Conservation (phyloP, 768 basidiomycete species). For the Pholiota microspora region DNA sequence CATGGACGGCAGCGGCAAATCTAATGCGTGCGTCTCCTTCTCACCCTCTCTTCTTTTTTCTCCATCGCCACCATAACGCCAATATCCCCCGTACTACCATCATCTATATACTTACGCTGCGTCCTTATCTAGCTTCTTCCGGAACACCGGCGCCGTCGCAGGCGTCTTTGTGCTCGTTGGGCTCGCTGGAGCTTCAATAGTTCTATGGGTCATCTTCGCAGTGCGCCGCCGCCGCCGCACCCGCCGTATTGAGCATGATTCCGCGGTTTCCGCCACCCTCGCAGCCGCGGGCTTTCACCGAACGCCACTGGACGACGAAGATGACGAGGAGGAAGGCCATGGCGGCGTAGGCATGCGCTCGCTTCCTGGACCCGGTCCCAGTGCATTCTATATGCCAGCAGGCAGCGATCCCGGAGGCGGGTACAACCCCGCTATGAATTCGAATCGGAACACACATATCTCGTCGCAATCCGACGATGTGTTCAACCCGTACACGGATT, state of each 20-base stretch:
- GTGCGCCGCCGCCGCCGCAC: slow-evolving; percentile 63
- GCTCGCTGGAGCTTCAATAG: slow-evolving; percentile 66
- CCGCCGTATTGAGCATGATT: slow-evolving; percentile 63
- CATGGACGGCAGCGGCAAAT: slow-evolving; percentile 36
- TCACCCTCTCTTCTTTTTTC: no score
- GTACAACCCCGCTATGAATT: slow-evolving; percentile 29
- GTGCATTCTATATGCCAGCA: slow-evolving; percentile 39
- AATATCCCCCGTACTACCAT: background rate
- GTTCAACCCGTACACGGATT: slow-evolving; percentile 57
- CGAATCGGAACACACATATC: slow-evolving; percentile 33
- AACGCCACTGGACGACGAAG: slow-evolving; percentile 64
- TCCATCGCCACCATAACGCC: no score
- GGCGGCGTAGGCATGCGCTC: background rate
- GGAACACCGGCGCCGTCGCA: slow-evolving; percentile 85
- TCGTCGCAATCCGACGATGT: slow-evolving; percentile 22
- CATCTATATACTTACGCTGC: background rate
- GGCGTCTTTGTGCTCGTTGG: slow-evolving; percentile 92
- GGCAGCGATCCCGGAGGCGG: background rate
- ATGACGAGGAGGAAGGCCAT: slow-evolving; percentile 22
- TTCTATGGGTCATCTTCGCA: slow-evolving; percentile 71
- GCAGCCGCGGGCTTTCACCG: slow-evolving; percentile 72
- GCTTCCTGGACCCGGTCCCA: slow-evolving; percentile 17
- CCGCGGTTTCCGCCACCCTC: slow-evolving; percentile 67
- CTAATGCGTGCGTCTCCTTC: slow-evolving; percentile 47
- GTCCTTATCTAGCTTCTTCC: slow-evolving; percentile 64